A percentile compares a stretch with the other conserved stretches of the same genome.
Evolutionary conservation across 1,284 basidiomycete species (phyloP).

Genomic region (Moesziomyces sp.): DNA sequence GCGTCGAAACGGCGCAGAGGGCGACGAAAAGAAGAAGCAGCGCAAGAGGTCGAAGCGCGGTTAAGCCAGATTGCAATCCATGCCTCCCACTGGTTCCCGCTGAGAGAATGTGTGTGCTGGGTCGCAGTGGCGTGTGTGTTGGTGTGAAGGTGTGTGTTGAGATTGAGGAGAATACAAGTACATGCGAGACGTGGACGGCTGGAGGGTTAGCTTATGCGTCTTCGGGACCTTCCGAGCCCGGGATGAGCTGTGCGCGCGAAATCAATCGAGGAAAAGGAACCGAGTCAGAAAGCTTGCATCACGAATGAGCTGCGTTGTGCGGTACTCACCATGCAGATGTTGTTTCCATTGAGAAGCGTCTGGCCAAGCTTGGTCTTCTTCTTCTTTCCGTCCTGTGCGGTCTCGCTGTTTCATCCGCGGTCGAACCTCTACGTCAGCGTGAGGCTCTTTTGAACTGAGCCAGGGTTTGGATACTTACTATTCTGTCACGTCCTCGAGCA

Average conservation of each 20-base stretch:
- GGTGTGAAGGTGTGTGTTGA: not conserved
- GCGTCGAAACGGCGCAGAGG: slow-evolving; percentile 13
- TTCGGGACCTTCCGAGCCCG: slow-evolving; percentile 50
- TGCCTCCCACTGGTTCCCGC: too few species aligned
- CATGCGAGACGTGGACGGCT: slow-evolving; percentile 1
- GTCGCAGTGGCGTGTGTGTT: too few species aligned
- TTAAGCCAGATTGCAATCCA: not conserved
- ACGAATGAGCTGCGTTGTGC: not conserved
- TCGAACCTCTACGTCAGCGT: not conserved
- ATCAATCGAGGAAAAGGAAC: not conserved
- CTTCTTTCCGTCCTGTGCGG: slow-evolving; percentile 81
- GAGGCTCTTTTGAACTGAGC: too few species aligned
- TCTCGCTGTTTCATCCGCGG: slow-evolving; percentile 75
- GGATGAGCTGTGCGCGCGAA: slow-evolving; percentile 33
- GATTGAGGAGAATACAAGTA: slow-evolving; percentile 27
- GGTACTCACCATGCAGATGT: slow-evolving; percentile 88
- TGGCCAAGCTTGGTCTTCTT: slow-evolving; percentile 85
- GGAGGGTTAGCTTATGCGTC: slow-evolving; percentile 7
- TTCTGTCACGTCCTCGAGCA: slow-evolving; percentile 95
- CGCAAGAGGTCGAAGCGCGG: slow-evolving; percentile 25
- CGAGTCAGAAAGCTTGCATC: not conserved
- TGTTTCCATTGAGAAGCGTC: slow-evolving; percentile 95
- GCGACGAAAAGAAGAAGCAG: slow-evolving; percentile 4
- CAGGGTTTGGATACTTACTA: slow-evolving; percentile 74
- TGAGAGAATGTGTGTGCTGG: not conserved